phyloP scores from a whole-genome alignment of 192 early-diverging fungal species.

The Podila minutissima region DNA sequence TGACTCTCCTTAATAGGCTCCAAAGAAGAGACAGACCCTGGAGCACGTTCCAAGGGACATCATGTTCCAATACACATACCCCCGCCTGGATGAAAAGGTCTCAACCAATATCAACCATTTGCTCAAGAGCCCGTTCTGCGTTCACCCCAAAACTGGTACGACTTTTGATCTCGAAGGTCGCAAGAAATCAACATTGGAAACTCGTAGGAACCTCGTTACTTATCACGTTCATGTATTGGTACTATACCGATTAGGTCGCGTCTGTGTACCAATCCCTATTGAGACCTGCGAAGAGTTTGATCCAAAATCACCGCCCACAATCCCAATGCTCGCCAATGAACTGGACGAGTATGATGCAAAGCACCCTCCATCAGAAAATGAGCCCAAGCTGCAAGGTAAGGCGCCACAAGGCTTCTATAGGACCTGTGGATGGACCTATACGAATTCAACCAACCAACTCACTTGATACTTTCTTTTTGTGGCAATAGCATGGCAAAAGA shows the following conservation, averaged over 20 bases:
- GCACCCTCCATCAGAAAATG: slow-evolving; percentile 6
- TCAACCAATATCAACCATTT: slow-evolving; percentile 92
- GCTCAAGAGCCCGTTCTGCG: slow-evolving; percentile 96
- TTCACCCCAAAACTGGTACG: slow-evolving; percentile 93
- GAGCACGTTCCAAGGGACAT: slow-evolving; percentile 71
- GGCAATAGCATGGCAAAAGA: slow-evolving; percentile 60
- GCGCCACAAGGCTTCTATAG: not conserved
- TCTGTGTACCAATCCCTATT: slow-evolving; percentile 93
- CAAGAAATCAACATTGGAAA: not conserved
- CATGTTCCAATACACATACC: slow-evolving; percentile 91
- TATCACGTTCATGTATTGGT: not conserved
- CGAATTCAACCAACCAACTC: not conserved
- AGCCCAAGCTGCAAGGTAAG: slow-evolving; percentile 52
- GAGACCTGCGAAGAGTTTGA: slow-evolving; percentile 84
- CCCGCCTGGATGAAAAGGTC: slow-evolving; percentile 94
- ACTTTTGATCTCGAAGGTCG: not conserved
- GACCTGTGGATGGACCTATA: not conserved
- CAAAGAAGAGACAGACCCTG: slow-evolving; percentile 53
- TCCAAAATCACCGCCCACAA: slow-evolving; percentile 80
- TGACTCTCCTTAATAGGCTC: slow-evolving; percentile 10
- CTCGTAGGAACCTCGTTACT: not conserved
- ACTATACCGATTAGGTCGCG: slow-evolving; percentile 63
- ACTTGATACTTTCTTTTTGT: not conserved
- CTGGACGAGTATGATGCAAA: slow-evolving; percentile 58
- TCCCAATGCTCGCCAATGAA: slow-evolving; percentile 74